A percentile compares a stretch with the other conserved stretches of the same genome.
These are phyloP conservation scores for Colletotrichum liriopes DNA, from an alignment of 2,329 filamentous ascomycete genomes.

Conservation along the genomic window DNA sequence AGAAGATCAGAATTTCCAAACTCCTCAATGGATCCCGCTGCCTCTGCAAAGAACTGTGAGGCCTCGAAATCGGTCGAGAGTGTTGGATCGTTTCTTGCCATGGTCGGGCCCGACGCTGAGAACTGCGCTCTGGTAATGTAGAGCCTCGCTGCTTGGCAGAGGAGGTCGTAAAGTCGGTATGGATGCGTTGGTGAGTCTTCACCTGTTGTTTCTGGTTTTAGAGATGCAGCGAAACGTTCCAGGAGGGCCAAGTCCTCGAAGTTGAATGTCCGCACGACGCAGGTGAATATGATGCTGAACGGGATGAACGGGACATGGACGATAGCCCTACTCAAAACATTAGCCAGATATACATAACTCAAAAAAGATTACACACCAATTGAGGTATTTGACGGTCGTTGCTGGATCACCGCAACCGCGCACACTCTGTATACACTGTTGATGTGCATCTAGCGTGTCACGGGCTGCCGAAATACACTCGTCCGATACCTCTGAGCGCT, in stretches of 20 bases:
- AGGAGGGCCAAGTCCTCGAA: constrained; percentile 46
- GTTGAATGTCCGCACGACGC: constrained; percentile 48
- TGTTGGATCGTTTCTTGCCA: not conserved
- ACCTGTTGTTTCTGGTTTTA: constrained; percentile 43
- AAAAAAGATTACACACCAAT: not conserved
- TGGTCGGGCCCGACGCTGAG: not conserved
- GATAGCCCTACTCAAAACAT: constrained; percentile 49
- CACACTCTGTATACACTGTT: constrained; percentile 50
- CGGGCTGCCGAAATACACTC: constrained; percentile 53
- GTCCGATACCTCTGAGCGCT: constrained; percentile 44
- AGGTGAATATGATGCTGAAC: constrained; percentile 56
- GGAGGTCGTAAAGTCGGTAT: constrained; percentile 52
- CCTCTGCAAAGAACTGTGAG: not conserved
- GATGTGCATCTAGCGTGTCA: constrained; percentile 53
- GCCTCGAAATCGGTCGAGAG: not conserved
- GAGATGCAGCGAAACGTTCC: constrained; percentile 52
- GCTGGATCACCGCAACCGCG: constrained; percentile 42
- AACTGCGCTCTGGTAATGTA: constrained; percentile 37
- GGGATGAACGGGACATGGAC: constrained; percentile 55
- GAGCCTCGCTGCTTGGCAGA: constrained; percentile 52
- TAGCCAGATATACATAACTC: not conserved
- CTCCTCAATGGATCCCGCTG: not conserved
- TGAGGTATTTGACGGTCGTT: not conserved
- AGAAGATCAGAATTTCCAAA: not conserved
- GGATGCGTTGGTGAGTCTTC: constrained; percentile 48